A percentile compares a stretch with the other conserved stretches of the same genome.
Evolutionary conservation across 441 rosid species (phyloP).

Genomic region (Euphorbia celastroides): DNA sequence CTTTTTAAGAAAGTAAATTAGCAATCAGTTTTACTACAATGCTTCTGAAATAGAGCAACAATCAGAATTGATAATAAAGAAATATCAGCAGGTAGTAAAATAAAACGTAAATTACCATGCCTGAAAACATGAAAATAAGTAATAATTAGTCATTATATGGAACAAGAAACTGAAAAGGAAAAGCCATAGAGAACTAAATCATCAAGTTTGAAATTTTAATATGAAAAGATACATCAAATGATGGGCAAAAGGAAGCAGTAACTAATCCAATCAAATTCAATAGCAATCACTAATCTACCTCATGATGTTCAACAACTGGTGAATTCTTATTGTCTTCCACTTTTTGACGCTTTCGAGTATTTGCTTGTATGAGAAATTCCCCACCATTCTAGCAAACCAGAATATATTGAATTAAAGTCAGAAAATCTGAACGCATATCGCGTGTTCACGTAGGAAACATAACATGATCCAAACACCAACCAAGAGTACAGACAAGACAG

Average conservation of each 20-base stretch:
- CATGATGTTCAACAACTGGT: constrained; percentile 45
- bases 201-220: background rate
- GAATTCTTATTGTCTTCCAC: constrained; percentile 49
- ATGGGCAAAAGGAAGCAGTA: background rate
- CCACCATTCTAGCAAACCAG: constrained; percentile 53
- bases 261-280: constrained; percentile 8
- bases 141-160: constrained; percentile 8
- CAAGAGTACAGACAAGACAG: background rate
- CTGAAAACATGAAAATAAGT: background rate
- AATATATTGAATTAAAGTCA: constrained; percentile 4
- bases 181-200: background rate
- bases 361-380: constrained; percentile 89
- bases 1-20: constrained; percentile 1
- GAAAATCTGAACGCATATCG: background rate
- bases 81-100: background rate
- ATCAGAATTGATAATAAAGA: constrained; percentile 1
- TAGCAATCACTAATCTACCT: constrained; percentile 38
- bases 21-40: constrained; percentile 14
- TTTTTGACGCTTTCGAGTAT: constrained; percentile 84
- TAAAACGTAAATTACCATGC: background rate
- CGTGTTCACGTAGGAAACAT: background rate
- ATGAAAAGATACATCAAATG: background rate
- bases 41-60: constrained; percentile 1
- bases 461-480: background rate
- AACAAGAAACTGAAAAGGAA: background rate